Percentiles rank a stretch among this genome's conserved stretches.
phyloP scores from a whole-genome alignment of 768 basidiomycete genomes.

The Amanita polypyramis region DNA sequence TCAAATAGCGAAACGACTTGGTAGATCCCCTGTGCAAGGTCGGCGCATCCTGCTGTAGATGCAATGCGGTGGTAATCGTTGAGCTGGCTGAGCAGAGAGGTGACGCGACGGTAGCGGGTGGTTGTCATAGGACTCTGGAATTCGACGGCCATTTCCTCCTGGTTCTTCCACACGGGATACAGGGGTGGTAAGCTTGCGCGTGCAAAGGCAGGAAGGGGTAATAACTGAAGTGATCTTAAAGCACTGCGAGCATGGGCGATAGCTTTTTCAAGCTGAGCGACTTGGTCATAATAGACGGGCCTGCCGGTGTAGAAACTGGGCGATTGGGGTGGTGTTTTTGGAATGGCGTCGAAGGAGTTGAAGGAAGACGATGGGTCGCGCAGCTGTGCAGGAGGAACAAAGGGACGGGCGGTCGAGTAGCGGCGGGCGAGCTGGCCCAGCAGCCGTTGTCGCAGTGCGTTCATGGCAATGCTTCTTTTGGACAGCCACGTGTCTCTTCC shows the following conservation, averaged over 20 bases:
- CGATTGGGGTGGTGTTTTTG: slow-evolving; percentile 40
- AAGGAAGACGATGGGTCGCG: neutral
- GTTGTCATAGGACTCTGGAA: slow-evolving; percentile 56
- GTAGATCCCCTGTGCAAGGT: slow-evolving; percentile 39
- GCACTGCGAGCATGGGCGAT: slow-evolving; percentile 44
- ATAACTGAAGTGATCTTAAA: slow-evolving; percentile 55
- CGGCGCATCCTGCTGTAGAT: slow-evolving; percentile 41
- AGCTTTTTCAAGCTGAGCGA: slow-evolving; percentile 56
- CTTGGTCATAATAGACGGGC: slow-evolving; percentile 62
- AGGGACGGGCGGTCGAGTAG: slow-evolving; percentile 18
- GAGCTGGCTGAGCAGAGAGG: slow-evolving; percentile 53
- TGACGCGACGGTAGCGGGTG: slow-evolving; percentile 57
- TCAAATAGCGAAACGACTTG: slow-evolving; percentile 55
- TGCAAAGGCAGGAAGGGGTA: slow-evolving; percentile 70
- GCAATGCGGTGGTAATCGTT: slow-evolving; percentile 54
- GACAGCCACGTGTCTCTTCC: neutral
- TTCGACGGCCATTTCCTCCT: slow-evolving; percentile 43
- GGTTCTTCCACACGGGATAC: slow-evolving; percentile 59
- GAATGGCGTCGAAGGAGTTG: neutral
- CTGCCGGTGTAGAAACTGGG: slow-evolving; percentile 82
- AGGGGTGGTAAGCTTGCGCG: slow-evolving; percentile 46
- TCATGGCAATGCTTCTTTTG: slow-evolving; percentile 1
- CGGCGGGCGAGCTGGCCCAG: slow-evolving; percentile 13
- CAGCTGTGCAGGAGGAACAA: slow-evolving; percentile 26
- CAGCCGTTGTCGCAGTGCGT: slow-evolving; percentile 8